A percentile compares a stretch with the other conserved stretches of the same genome.
These are phyloP conservation scores for Elsinoe ampelina DNA, from an alignment of 2,329 filamentous ascomycete genomes.

Conservation along the genomic window DNA sequence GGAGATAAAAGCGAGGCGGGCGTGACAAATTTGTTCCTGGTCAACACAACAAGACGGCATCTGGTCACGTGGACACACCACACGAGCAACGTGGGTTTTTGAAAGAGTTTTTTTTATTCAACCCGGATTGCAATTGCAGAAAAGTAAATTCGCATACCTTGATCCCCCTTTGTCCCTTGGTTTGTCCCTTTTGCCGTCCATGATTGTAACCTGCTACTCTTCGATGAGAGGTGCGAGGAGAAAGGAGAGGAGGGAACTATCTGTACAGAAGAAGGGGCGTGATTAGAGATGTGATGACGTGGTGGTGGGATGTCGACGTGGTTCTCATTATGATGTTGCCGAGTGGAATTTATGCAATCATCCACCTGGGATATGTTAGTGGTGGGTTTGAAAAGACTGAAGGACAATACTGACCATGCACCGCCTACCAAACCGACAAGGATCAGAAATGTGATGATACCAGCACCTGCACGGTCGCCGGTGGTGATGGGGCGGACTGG, in stretches of 20 bases:
- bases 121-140: neutral
- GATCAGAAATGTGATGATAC: conserved; percentile 53
- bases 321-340: conserved; percentile 12
- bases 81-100: too few species aligned
- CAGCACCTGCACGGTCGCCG: conserved; percentile 60
- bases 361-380: conserved; percentile 11
- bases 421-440: conserved; percentile 47
- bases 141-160: neutral
- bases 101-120: neutral
- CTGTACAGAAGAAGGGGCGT: neutral
- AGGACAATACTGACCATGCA: conserved; percentile 21
- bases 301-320: neutral
- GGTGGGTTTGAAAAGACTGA: neutral
- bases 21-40: conserved; percentile 13
- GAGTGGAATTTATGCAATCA: conserved; percentile 8
- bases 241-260: neutral
- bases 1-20: conserved; percentile 1
- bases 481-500: conserved; percentile 39
- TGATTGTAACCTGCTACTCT: neutral
- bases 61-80: too few species aligned
- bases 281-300: neutral
- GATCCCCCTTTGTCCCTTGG: neutral
- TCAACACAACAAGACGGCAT: too few species aligned
- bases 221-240: neutral
- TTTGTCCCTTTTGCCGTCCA: neutral